Percentiles rank a stretch among this genome's conserved stretches.
Evolutionary conservation across 495 filamentous ascomycete species (phyloP).

Genomic region (Cryomyces antarcticus): DNA sequence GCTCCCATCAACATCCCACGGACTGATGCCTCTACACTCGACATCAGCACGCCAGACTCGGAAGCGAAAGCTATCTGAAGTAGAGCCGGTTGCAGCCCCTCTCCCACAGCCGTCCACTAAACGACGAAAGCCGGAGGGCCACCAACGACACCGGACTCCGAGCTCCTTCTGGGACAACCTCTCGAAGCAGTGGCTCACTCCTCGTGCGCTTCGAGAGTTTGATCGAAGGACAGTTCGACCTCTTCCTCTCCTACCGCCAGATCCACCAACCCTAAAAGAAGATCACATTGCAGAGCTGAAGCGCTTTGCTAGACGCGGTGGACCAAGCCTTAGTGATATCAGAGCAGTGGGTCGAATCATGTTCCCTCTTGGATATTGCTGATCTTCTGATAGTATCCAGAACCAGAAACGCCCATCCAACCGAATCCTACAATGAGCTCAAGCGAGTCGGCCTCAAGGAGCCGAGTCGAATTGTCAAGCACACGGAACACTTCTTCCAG

Average conservation of each 20-base stretch:
- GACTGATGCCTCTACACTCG: too few relatives aligned
- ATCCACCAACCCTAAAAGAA: not conserved
- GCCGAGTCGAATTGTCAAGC: constrained; percentile 2
- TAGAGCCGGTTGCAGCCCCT: too few relatives aligned
- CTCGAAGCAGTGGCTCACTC: constrained; percentile 6
- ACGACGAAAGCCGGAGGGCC: too few relatives aligned
- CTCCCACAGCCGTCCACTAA: too few relatives aligned
- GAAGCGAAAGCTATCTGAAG: too few relatives aligned
- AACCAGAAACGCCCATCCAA: not conserved
- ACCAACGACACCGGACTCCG: too few relatives aligned
- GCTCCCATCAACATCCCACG: too few relatives aligned
- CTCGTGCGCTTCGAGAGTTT: constrained; percentile 8
- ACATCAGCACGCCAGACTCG: too few relatives aligned
- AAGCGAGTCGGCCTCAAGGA: constrained; percentile 4
- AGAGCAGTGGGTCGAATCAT: constrained; percentile 2
- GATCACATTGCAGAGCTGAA: constrained; percentile 1
- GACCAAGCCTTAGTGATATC: constrained; percentile 8
- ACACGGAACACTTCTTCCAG: not conserved
- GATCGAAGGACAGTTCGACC: constrained; percentile 9
- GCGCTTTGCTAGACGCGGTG: constrained; percentile 13
- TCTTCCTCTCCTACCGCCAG: not conserved
- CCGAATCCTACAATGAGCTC: constrained; percentile 2
- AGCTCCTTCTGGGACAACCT: constrained; percentile 10
- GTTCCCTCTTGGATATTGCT: not conserved
- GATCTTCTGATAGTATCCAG: not conserved